phyloP scores from a whole-genome alignment of 495 filamentous ascomycete species.

The Haplographium delicatum region DNA sequence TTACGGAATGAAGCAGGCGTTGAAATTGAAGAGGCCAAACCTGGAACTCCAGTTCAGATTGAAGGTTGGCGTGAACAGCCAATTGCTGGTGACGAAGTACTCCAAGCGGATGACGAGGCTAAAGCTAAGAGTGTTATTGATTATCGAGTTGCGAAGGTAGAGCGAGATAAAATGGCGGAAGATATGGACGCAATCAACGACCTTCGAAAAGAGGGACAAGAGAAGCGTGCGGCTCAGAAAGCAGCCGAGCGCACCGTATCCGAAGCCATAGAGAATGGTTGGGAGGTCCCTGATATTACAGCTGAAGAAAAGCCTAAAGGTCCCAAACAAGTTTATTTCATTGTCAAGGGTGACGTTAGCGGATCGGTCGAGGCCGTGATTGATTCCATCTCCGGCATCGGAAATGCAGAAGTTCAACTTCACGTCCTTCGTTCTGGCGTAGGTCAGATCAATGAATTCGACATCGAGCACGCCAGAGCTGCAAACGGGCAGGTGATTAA shows the following conservation, averaged over 20 bases:
- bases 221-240: conserved; percentile 51
- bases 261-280: conserved; percentile 26
- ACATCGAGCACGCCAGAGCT: conserved; percentile 78
- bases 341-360: conserved; percentile 88
- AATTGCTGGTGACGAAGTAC: conserved; percentile 77
- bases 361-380: conserved; percentile 89
- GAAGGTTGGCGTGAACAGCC: conserved; percentile 94
- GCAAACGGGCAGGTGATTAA: conserved; percentile 69
- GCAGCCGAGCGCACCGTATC: conserved; percentile 28
- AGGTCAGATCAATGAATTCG: conserved; percentile 76
- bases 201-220: conserved; percentile 53
- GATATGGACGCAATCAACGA: conserved; percentile 79
- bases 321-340: conserved; percentile 66
- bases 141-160: conserved; percentile 60
- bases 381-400: conserved; percentile 65
- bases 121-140: conserved; percentile 76
- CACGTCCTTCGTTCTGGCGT: conserved; percentile 72
- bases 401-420: conserved; percentile 75
- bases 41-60: conserved; percentile 86
- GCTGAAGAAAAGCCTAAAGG: conserved; percentile 37
- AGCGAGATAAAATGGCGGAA: conserved; percentile 51
- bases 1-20: conserved; percentile 82
- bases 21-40: conserved; percentile 65
- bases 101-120: conserved; percentile 75
- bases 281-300: conserved; percentile 9